Conservation (phyloP, 257 asterid genomes). For the Plantago major region DNA sequence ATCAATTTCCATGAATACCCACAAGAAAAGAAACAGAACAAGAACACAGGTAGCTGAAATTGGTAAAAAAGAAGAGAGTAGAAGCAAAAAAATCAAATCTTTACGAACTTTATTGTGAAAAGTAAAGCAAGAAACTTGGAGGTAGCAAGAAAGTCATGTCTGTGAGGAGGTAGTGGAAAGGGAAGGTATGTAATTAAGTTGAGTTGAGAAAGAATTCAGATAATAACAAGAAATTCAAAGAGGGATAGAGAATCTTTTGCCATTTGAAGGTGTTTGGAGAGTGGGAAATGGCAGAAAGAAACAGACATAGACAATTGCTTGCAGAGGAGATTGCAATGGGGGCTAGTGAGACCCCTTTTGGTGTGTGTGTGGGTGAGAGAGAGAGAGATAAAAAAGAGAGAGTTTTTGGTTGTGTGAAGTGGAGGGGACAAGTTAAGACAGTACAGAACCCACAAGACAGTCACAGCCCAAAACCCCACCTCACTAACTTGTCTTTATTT, state of each 20-base stretch:
- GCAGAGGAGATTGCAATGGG: slow-evolving; percentile 39
- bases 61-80: not conserved
- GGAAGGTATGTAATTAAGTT: no score
- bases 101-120: slow-evolving; percentile 7
- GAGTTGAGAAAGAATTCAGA: slow-evolving; percentile 28
- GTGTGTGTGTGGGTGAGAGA: slow-evolving; percentile 26
- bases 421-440: slow-evolving; percentile 98
- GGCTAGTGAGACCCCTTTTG: slow-evolving; percentile 52
- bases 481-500: slow-evolving; percentile 30
- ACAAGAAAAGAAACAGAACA: slow-evolving; percentile 18
- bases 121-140: slow-evolving; percentile 40
- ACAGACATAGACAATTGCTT: slow-evolving; percentile 86
- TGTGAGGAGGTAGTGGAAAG: slow-evolving; percentile 9
- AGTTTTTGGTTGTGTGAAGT: slow-evolving; percentile 46
- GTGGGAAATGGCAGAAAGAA: slow-evolving; percentile 50
- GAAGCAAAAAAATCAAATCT: slow-evolving; percentile 3
- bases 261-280: slow-evolving; percentile 67
- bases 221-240: slow-evolving; percentile 76
- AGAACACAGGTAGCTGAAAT: not conserved
- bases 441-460: slow-evolving; percentile 75
- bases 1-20: slow-evolving; percentile 77
- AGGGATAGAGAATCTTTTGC: slow-evolving; percentile 60
- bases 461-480: slow-evolving; percentile 29
- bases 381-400: slow-evolving; percentile 29
- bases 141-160: slow-evolving; percentile 27